Evolutionary conservation across 257 asterid genomes (phyloP).

Genomic region (Nicotiana noctiflora): DNA sequence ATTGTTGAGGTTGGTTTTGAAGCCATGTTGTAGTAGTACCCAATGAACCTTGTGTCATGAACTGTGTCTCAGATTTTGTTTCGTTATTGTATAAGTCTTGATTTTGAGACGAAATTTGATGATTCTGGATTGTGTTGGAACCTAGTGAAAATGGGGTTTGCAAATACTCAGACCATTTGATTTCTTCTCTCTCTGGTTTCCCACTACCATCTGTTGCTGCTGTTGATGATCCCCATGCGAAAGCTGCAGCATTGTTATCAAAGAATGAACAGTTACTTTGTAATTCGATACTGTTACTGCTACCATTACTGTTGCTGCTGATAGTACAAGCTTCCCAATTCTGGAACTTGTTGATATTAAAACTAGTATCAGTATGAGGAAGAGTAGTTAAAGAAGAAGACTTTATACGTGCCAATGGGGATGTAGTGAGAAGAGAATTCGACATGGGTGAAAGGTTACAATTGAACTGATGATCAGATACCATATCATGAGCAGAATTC

Average conservation of each 20-base stretch:
- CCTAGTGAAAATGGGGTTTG: slow-evolving; percentile 54
- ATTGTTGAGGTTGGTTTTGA: slow-evolving; percentile 33
- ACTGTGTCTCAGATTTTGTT: slow-evolving; percentile 22
- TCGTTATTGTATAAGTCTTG: slow-evolving; percentile 40
- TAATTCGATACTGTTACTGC: slow-evolving; percentile 16
- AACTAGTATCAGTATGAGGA: slow-evolving; percentile 4
- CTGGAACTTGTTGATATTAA: slow-evolving; percentile 23
- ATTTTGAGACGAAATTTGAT: slow-evolving; percentile 3
- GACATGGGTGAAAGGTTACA: slow-evolving; percentile 11
- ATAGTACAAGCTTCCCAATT: slow-evolving; percentile 27
- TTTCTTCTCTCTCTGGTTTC: slow-evolving; percentile 39
- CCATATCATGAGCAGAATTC: slow-evolving; percentile 20
- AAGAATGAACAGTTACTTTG: slow-evolving; percentile 30
- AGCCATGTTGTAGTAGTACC: slow-evolving; percentile 29
- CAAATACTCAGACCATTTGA: slow-evolving; percentile 69
- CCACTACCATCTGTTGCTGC: slow-evolving; percentile 19
- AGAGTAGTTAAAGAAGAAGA: slow-evolving; percentile 14
- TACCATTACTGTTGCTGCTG: background rate
- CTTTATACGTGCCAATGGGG: slow-evolving; percentile 1
- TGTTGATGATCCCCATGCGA: slow-evolving; percentile 34
- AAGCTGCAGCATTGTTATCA: slow-evolving; percentile 18
- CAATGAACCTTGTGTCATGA: slow-evolving; percentile 20
- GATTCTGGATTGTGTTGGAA: slow-evolving; percentile 15
- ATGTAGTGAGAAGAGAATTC: slow-evolving; percentile 1
- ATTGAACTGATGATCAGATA: slow-evolving; percentile 24